A percentile compares a stretch with the other conserved stretches of the same genome.
These are phyloP conservation scores for Cryptococcus sp. DNA, from an alignment of 1,284 basidiomycete species.

Conservation along the genomic window DNA sequence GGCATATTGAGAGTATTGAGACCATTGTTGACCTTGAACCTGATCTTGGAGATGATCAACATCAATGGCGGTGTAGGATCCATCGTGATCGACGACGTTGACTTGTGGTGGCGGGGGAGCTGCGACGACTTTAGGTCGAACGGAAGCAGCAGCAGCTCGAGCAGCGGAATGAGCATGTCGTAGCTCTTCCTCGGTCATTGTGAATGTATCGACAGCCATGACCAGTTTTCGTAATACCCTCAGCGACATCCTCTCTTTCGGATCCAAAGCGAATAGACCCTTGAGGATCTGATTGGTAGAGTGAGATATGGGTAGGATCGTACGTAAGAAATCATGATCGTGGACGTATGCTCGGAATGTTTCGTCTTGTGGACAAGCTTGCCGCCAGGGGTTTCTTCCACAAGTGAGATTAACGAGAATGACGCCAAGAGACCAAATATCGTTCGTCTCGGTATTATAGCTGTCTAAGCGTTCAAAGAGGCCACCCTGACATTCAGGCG, in stretches of 20 bases:
- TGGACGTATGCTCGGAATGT: constrained; percentile 66
- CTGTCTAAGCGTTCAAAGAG: constrained; percentile 50
- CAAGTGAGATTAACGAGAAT: constrained; percentile 85
- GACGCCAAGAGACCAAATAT: constrained; percentile 93
- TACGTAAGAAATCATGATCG: constrained; percentile 64
- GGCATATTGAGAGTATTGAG: neutral
- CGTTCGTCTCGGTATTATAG: constrained; percentile 71
- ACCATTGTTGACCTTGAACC: neutral
- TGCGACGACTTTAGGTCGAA: constrained; percentile 9
- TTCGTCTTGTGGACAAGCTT: constrained; percentile 66
- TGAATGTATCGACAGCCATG: constrained; percentile 61
- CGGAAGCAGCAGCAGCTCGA: constrained; percentile 32
- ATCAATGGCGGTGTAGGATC: neutral
- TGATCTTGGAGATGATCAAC: neutral
- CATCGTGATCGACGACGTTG: constrained; percentile 6
- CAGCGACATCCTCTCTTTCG: constrained; percentile 57
- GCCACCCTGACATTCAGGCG: constrained; percentile 83
- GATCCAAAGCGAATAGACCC: constrained; percentile 57
- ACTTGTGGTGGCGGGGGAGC: constrained; percentile 2
- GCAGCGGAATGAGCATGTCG: constrained; percentile 45
- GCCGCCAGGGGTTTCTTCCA: constrained; percentile 81
- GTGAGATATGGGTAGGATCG: constrained; percentile 61
- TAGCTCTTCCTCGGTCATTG: constrained; percentile 58
- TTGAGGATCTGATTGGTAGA: constrained; percentile 54
- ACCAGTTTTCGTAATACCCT: constrained; percentile 60